These are phyloP conservation scores for Plasmodium coatneyi DNA, from an alignment of 169 alveolate genomes.

Conservation along the genomic window DNA sequence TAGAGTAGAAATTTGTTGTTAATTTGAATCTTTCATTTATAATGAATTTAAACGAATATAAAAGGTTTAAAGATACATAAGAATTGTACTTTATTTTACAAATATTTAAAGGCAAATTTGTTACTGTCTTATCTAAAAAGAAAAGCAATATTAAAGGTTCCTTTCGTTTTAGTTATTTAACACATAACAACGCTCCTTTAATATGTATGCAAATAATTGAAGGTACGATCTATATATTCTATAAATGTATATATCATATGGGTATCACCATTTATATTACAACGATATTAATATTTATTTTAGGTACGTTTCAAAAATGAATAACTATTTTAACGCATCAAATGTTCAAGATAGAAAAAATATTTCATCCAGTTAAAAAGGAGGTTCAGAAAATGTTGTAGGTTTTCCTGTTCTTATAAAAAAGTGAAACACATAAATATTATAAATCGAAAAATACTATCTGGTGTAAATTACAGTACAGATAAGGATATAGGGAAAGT, in stretches of 20 bases:
- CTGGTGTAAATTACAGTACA: no score
- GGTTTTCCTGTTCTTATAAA: neutral
- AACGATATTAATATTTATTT: conserved; percentile 46
- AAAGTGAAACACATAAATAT: neutral
- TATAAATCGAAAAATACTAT: no score
- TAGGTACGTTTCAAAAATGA: conserved; percentile 18
- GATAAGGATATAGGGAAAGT: no score
- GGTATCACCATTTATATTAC: conserved; percentile 25
- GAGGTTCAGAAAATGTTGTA: neutral
- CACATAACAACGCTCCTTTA: neutral
- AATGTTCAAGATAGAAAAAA: neutral
- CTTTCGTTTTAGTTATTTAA: neutral
- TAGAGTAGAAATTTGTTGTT: neutral
- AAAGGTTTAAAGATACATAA: neutral
- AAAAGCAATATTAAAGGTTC: neutral
- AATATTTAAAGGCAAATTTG: neutral
- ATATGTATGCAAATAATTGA: neutral
- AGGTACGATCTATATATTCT: neutral
- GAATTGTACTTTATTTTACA: neutral
- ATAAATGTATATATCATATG: neutral
- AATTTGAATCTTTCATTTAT: neutral
- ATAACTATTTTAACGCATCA: neutral
- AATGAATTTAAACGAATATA: neutral
- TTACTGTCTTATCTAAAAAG: neutral
- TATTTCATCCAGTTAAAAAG: neutral